Base-by-base conservation (phyloP, 306 rosid genomes). In the Quercus bicolor region DNA sequence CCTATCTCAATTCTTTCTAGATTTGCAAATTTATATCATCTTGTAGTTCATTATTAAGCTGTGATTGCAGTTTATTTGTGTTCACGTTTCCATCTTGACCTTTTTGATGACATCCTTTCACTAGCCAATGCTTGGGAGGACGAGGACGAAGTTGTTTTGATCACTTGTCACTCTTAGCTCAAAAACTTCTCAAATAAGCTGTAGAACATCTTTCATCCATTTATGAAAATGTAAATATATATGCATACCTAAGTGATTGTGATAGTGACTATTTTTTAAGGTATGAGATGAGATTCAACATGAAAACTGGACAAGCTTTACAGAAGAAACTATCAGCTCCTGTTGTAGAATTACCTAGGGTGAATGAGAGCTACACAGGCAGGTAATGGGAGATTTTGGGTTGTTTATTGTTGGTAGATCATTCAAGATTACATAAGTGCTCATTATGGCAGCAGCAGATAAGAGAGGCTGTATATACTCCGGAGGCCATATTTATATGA, bases 41-140 rank as follows among this genome's bases (percentile, higher is more conserved):
- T 7, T 37, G 43, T 7, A 37, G 43, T 45, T 45, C 13, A 9
- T 45, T 45, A 64, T 29, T 64, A 4, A 64, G 21, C 68, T 62
- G 43, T 71, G 15, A 40, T 65, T 45, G 23, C 29, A 53, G 60
- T 84, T 66, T 53, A 57, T 15, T 56, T 19, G 61, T 53, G 71
- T 56, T 53, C 60, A 52, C 55, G 34, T 75, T 56, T 78, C 37
- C 16, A 40, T 81, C 52, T 74, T 79, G 75, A 83, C 71, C 33
- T 81, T 83, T 77, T 74, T 19, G 24, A 54, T 79, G 70, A 45
- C 78, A 40, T 14, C 12, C 29, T 70, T 26, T 74, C 7, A 15
- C 33, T 79, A 95, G 98, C 97, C 77, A 95, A 95, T 86, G 98
- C 98, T 51, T 95, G 98, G 98, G 98, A 95, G 92, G 98, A 95